Evolutionary conservation across 139 green algal genomes (phyloP), one percentile per base, ranked within the genome.

Genomic region (Eudorina sp.): DNA sequence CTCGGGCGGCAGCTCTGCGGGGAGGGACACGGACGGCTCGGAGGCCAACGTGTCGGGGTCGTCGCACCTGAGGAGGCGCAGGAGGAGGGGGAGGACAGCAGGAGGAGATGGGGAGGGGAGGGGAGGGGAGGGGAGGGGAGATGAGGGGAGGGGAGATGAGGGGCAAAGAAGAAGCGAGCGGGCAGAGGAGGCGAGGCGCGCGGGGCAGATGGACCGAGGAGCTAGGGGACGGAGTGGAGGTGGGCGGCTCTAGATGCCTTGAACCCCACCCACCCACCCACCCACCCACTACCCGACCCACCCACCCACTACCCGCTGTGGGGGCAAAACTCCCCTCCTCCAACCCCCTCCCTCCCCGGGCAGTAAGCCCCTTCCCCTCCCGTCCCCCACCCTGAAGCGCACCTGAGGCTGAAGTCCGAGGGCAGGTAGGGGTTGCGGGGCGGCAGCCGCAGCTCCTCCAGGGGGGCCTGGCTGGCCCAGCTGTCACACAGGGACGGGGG

Each of bases 401-500:
- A 76, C 60, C 86, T 84, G 45, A 98, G 66, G 3, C 70, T 66
- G 84, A 98, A 97, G 92, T 98, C 91, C 18, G 92, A 91, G n/a
- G 96, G 93, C 60, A 99, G 94, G 92, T 96, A 99, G 53, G 94
- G 85, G 86, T 99, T 99, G 64, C 73, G 92, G 1, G 94, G 94
- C 0, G 97, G 97, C 82, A 99, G 90, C 18, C 88, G 64, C 48
- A 99, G 94, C 55, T 95, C 93, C 2, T 85, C 18, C 18, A 62
- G 80, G 14, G 64, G 85, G 34, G 40, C 34, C n/a, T 34, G 84
- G 34, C 3, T 31, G 2, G 62, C 90, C 93, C 94, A 97, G 31
- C 38, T 48, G 3, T 80, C 6, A 23, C 91, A 62, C 80, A 95
- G 55, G 6, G 85, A 69, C 3, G 43, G 43, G 2, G 94, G 94